Base-by-base conservation (phyloP, 495 filamentous ascomycete species). In the Aspergillus diversus region DNA sequence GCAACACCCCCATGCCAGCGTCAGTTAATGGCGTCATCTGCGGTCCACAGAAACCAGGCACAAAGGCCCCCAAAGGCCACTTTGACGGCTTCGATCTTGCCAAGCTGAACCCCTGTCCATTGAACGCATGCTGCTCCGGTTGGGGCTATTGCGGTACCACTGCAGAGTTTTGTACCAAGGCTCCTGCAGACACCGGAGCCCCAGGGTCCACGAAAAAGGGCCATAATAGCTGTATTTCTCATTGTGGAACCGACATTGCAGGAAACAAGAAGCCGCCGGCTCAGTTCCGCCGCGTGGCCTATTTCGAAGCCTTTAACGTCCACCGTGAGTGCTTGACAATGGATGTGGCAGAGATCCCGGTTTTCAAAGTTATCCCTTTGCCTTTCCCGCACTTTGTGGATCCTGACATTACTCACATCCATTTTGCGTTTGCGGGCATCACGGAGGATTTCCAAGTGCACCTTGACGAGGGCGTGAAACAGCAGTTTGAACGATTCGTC, bases 371-470 rank as follows among this genome's bases (percentile, higher is more conserved):
- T 13, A 39, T 39, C 37, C 37, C 37, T 1, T 39, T 39, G 8
- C 37, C 37, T 49, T 16, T 49, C 46, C 15, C 17, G 15, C 17
- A 49, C 13, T 15, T 49, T 8, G 46, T 8, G 35, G 61, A 61
- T 1, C 48, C 31, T 32, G 48, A 49, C 4, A 81, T 80, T 49
- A 78, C 76, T 0, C 78, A 83, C 59, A 61, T 83, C 15, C 74
- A 82, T 58, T 81, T 74, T 47, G 68, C 69, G 4, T 84, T 84
- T 67, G 79, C 63, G 3, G 66, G 37, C 11, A 64, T 83, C 43
- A 75, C 66, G 12, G 9, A 27, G 16, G 58, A 33, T 2, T 21
- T 71, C 7, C 15, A 49, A 16, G 46, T 49, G 15, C 46, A 21
- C 4, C 15, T 49, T 5, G 46, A 49, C 15, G 46, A 49, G 5